These are phyloP conservation scores for Colletotrichum tofieldiae DNA, from an alignment of 2,329 filamentous ascomycete genomes.

Conservation along the genomic window DNA sequence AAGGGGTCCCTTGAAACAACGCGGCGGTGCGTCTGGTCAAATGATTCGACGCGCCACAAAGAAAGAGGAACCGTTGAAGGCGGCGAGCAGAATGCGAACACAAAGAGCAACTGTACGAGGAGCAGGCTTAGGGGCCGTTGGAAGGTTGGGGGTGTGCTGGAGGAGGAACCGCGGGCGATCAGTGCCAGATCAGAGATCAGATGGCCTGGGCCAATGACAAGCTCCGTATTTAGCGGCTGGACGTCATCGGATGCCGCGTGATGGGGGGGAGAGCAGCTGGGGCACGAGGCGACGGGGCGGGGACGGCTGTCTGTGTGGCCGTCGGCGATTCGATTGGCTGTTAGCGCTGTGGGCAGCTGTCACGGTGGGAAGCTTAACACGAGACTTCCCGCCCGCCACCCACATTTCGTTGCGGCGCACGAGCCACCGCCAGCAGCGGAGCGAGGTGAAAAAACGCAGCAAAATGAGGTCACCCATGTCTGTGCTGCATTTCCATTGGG, in stretches of 20 bases:
- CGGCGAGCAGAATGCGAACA: not conserved
- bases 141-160: not conserved
- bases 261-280: conserved; percentile 8
- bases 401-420: not conserved
- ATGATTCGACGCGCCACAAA: conserved; percentile 11
- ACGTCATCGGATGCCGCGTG: conserved; percentile 34
- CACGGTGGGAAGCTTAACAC: conserved; percentile 33
- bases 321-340: conserved; percentile 3
- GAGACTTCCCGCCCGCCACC: conserved; percentile 20
- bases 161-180: conserved; percentile 22
- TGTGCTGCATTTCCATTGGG: conserved; percentile 18
- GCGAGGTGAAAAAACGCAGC: conserved; percentile 1
- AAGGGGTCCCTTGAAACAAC: not conserved
- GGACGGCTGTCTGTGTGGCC: not conserved
- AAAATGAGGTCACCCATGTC: conserved; percentile 41
- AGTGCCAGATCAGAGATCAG: conserved; percentile 39
- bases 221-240: conserved; percentile 1
- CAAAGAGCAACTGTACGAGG: not conserved
- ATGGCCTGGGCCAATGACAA: conserved; percentile 27
- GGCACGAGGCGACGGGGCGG: not conserved
- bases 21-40: not conserved
- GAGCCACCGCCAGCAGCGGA: conserved; percentile 18
- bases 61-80: not conserved
- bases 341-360: conserved; percentile 20
- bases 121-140: conserved; percentile 23